Evolutionary conservation across 257 asterid species (phyloP).

Genomic region (Solanum lycopersicoides): DNA sequence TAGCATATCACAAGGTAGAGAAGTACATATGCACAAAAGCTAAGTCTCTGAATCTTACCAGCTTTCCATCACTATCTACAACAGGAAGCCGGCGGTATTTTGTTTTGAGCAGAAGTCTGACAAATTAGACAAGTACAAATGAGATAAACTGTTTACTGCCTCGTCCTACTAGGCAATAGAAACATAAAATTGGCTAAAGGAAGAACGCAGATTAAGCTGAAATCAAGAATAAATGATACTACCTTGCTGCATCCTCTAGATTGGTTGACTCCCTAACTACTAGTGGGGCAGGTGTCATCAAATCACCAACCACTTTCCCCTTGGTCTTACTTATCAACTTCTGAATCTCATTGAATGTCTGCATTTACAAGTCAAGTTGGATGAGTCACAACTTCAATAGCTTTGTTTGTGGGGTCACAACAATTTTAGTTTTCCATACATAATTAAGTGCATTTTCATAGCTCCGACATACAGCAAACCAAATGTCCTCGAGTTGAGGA

Average conservation of each 20-base stretch:
- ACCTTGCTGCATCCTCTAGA: conserved; percentile 93
- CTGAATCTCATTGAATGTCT: conserved; percentile 74
- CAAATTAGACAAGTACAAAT: neutral
- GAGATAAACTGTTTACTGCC: neutral
- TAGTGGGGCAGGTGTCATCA: conserved; percentile 77
- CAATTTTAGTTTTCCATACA: neutral
- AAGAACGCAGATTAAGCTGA: neutral
- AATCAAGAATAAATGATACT: neutral
- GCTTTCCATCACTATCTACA: conserved; percentile 61
- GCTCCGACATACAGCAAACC: neutral
- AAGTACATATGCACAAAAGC: neutral
- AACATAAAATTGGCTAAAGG: neutral
- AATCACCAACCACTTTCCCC: conserved; percentile 70
- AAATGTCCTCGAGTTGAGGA: neutral
- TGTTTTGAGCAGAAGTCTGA: conserved; percentile 62
- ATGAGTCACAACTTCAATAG: neutral
- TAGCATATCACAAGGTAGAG: neutral
- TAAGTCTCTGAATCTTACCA: conserved; percentile 33
- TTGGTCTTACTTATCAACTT: conserved; percentile 62
- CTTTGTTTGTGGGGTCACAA: neutral
- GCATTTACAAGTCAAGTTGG: neutral
- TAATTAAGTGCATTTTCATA: neutral
- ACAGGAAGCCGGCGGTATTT: conserved; percentile 77
- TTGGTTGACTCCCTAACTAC: conserved; percentile 65
- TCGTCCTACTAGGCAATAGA: neutral